phyloP scores from a whole-genome alignment of 2,329 filamentous ascomycete species.

The Arthrobotrys sinensis region DNA sequence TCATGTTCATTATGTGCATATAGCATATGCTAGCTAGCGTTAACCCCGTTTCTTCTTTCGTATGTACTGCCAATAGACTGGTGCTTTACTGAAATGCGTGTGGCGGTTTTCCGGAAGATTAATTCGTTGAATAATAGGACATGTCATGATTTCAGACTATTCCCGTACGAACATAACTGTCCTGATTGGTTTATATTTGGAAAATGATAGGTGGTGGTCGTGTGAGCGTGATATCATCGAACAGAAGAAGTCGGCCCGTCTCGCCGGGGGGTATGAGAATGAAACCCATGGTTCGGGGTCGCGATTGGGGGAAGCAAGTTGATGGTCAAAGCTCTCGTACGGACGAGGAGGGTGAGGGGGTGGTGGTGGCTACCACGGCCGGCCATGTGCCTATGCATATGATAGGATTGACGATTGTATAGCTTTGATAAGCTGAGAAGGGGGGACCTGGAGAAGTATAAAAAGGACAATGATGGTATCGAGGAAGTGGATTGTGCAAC shows the following conservation, averaged over 20 bases:
- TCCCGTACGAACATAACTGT: background rate
- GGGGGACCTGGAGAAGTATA: slow-evolving; percentile 17
- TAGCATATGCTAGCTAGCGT: too few species aligned
- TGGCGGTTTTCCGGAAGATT: slow-evolving; percentile 8
- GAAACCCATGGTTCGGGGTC: slow-evolving; percentile 16
- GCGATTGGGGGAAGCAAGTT: background rate
- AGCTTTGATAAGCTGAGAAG: background rate
- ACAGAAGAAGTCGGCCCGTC: slow-evolving; percentile 4
- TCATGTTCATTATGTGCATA: too few species aligned
- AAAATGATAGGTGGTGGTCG: background rate
- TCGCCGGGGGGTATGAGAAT: slow-evolving; percentile 7
- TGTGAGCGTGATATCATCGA: slow-evolving; percentile 23
- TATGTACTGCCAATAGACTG: too few species aligned
- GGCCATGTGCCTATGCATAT: background rate
- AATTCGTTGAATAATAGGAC: background rate
- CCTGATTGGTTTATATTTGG: background rate
- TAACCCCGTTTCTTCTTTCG: too few species aligned
- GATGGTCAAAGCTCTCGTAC: slow-evolving; percentile 13
- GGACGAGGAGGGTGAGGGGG: background rate
- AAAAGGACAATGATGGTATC: slow-evolving; percentile 25
- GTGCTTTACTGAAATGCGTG: too few species aligned
- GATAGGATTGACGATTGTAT: slow-evolving; percentile 4
- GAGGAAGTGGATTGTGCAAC: slow-evolving; percentile 8
- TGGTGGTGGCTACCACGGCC: background rate
- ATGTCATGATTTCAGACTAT: slow-evolving; percentile 7